Base-by-base conservation (phyloP, 2,329 filamentous ascomycete genomes). In the Fusarium redolens region DNA sequence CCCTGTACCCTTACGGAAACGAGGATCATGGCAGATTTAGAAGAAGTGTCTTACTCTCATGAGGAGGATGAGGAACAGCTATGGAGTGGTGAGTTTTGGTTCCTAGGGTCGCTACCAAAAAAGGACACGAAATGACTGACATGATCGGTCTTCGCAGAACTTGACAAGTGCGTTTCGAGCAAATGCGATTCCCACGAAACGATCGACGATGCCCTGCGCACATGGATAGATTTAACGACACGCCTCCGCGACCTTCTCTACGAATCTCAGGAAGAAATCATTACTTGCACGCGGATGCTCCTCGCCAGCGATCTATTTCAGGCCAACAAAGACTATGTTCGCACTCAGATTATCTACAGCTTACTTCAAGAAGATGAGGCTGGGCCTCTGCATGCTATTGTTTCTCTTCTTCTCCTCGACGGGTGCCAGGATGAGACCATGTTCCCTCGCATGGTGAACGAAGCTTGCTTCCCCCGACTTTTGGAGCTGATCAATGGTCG, bases 261-360 rank as follows among this genome's bases (percentile, higher is more conserved):
- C 71, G 86, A 89, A 65, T 91, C 90, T 75, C 93, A 97, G 75
- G 91, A 95, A 78, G 93, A 97, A 78, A 87, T 97, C 65, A 91
- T 91, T 30, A 90, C 87, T 76, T 98, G 95, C 84, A 92, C 93
- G 67, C 92, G 93, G 81, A 90, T 90, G 81, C 88, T 99, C 41
- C 86, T 97, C 65, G 87, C 92, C 58, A 95, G 95, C 80, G 84
- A 85, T 22, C 85, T 98, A 48, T 99, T 97, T 81, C 83, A 84
- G 31, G 83, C 87, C 18, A 92, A 98, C 81, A 89, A 90, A 74
- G 92, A 94, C 64, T 98, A 99, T 83, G 93, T 98, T 71, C 93
- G 96, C 71, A 93, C 90, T 48, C 96, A 98, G 84, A 94, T 99
- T 78, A 91, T 98, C 73, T 95, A 97, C 82, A 95, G 94, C 81